These are phyloP conservation scores for Trifolium dubium DNA, from an alignment of 306 rosid genomes.

Conservation along the genomic window DNA sequence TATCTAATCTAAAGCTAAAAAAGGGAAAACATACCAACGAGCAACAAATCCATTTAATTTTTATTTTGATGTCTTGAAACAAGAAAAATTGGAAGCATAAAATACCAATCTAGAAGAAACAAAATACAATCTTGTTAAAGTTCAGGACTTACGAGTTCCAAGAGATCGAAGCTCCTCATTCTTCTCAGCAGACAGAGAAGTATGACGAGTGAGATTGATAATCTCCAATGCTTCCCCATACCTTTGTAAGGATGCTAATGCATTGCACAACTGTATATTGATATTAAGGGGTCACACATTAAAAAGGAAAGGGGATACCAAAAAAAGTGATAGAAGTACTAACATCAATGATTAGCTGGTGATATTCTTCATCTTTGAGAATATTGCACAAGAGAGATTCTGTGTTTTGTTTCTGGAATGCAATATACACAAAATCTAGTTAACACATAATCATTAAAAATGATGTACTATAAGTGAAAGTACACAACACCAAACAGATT, in stretches of 20 bases:
- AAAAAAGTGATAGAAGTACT: slow-evolving; percentile 47
- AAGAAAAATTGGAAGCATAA: slow-evolving; percentile 26
- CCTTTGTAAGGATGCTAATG: slow-evolving; percentile 75
- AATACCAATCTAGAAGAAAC: slow-evolving; percentile 23
- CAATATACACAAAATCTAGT: slow-evolving; percentile 37
- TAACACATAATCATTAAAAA: slow-evolving; percentile 26
- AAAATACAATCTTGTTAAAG: slow-evolving; percentile 23
- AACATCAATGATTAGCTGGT: slow-evolving; percentile 71
- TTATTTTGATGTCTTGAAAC: slow-evolving; percentile 32
- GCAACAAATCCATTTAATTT: not conserved
- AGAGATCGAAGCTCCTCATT: slow-evolving; percentile 82
- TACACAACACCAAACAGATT: slow-evolving; percentile 22
- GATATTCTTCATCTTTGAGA: slow-evolving; percentile 72
- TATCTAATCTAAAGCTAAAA: slow-evolving; percentile 24
- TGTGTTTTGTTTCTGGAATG: slow-evolving; percentile 47
- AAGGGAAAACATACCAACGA: slow-evolving; percentile 17
- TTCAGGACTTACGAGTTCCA: slow-evolving; percentile 74
- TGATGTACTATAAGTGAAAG: slow-evolving; percentile 26
- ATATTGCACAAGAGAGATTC: slow-evolving; percentile 71
- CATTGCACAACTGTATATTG: slow-evolving; percentile 74
- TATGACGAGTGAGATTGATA: slow-evolving; percentile 64
- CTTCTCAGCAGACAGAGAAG: slow-evolving; percentile 59
- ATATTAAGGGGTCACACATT: slow-evolving; percentile 33
- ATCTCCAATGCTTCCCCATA: slow-evolving; percentile 84
- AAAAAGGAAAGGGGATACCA: slow-evolving; percentile 15